phyloP scores from a whole-genome alignment of 345 rosid species.

The Physaria fendleri region DNA sequence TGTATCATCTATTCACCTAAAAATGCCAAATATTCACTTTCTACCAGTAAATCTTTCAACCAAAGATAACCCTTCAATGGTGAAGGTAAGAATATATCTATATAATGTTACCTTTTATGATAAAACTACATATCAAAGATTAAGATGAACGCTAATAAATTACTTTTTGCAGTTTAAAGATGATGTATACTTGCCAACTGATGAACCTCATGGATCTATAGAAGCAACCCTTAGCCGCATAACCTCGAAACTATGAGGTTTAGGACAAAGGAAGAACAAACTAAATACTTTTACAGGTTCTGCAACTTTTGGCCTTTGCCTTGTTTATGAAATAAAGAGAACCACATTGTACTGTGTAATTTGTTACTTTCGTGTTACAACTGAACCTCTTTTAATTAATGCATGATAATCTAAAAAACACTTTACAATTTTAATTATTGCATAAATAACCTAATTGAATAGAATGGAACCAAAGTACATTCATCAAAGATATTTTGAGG shows the following conservation, averaged over 20 bases:
- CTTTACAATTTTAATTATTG: no score
- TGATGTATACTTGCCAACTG: slow-evolving; percentile 79
- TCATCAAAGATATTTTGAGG: no score
- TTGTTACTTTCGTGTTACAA: no score
- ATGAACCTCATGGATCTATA: slow-evolving; percentile 92
- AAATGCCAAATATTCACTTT: slow-evolving; percentile 93
- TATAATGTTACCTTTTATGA: not conserved
- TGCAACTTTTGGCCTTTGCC: slow-evolving; percentile 18
- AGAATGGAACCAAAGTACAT: no score
- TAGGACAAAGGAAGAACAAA: not conserved
- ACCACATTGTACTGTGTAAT: not conserved
- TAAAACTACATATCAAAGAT: not conserved
- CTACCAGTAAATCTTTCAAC: slow-evolving; percentile 73
- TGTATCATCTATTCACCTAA: slow-evolving; percentile 58
- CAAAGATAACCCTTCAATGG: slow-evolving; percentile 60
- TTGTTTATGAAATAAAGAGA: slow-evolving; percentile 17
- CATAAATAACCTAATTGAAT: no score
- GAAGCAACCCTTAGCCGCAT: slow-evolving; percentile 72
- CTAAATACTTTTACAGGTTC: not conserved
- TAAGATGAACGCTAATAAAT: not conserved
- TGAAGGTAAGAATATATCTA: slow-evolving; percentile 49
- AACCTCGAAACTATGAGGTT: slow-evolving; percentile 60
- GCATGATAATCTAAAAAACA: no score
- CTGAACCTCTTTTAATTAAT: no score
- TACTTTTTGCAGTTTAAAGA: slow-evolving; percentile 60